phyloP scores from a whole-genome alignment of 768 basidiomycete species.

The Tulasnella sp. region DNA sequence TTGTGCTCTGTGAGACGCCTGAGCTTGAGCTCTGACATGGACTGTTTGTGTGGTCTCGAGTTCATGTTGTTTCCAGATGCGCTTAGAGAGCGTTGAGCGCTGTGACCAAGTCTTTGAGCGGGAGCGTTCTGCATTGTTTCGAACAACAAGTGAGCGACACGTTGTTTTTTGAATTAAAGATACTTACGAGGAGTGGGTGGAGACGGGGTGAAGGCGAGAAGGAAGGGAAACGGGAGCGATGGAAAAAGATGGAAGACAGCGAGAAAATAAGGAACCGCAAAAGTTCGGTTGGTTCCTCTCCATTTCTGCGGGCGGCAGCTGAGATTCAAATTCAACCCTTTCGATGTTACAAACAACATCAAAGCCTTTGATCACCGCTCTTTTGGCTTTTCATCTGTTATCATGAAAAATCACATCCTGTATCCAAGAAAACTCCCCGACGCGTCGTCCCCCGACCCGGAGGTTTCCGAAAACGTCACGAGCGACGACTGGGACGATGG shows the following conservation, averaged over 20 bases:
- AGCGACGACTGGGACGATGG: constrained; percentile 15
- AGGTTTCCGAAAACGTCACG: not conserved
- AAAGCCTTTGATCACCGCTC: no score
- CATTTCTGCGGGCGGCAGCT: no score
- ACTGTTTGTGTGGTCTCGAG: constrained; percentile 46
- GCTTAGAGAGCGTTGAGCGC: not conserved
- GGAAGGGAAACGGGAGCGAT: not conserved
- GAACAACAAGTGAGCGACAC: no score
- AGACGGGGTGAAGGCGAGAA: not conserved
- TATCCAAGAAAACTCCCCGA: not conserved
- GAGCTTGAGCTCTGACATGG: constrained; percentile 96
- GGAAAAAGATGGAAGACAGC: not conserved
- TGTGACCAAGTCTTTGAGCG: no score
- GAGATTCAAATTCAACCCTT: no score
- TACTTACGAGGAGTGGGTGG: not conserved
- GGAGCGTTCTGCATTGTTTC: no score
- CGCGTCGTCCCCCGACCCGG: not conserved
- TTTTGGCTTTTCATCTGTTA: not conserved
- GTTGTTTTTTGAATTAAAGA: no score
- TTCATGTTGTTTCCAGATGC: constrained; percentile 19
- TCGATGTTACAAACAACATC: no score
- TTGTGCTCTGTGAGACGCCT: constrained; percentile 89
- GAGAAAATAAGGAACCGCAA: not conserved
- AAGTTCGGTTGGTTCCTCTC: no score
- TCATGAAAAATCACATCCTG: not conserved